Evolutionary conservation across 768 basidiomycete genomes (phyloP).

Genomic region (Xerocomellus chrysenteron): DNA sequence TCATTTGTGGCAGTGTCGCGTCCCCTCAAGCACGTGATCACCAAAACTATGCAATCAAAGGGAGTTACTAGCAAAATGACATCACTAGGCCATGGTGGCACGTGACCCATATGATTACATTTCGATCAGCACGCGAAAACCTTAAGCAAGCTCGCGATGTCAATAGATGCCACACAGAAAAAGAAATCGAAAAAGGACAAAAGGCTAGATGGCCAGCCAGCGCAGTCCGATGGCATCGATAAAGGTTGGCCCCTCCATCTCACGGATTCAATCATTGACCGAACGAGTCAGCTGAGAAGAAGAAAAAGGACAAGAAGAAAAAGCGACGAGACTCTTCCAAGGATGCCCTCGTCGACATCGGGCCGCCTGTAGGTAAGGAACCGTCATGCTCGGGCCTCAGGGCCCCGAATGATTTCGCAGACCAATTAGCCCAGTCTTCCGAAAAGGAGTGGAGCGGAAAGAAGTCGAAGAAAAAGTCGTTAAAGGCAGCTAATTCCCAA

Average conservation of each 20-base stretch:
- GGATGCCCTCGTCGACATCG: background rate
- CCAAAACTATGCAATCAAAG: no score
- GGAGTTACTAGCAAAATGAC: background rate
- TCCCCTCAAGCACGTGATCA: conserved; percentile 13
- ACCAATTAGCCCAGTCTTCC: conserved; percentile 2
- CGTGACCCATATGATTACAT: conserved; percentile 3
- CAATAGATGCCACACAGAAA: background rate
- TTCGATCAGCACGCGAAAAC: background rate
- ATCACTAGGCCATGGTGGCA: background rate
- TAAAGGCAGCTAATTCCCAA: background rate
- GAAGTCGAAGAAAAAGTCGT: conserved; percentile 16
- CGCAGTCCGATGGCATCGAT: background rate
- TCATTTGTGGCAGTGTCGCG: conserved; percentile 24
- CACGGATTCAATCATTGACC: conserved; percentile 4
- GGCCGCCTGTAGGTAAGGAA: background rate
- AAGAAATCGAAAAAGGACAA: background rate
- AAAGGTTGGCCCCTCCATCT: conserved; percentile 20
- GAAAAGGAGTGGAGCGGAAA: background rate
- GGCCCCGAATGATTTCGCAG: background rate
- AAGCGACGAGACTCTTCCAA: conserved; percentile 25
- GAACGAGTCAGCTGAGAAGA: conserved; percentile 25
- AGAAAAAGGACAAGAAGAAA: conserved; percentile 43
- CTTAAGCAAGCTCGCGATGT: background rate
- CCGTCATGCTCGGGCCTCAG: background rate
- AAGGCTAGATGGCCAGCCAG: background rate